Evolutionary conservation across 1,284 basidiomycete genomes (phyloP).

Genomic region (Boletus albobrunnescens): DNA sequence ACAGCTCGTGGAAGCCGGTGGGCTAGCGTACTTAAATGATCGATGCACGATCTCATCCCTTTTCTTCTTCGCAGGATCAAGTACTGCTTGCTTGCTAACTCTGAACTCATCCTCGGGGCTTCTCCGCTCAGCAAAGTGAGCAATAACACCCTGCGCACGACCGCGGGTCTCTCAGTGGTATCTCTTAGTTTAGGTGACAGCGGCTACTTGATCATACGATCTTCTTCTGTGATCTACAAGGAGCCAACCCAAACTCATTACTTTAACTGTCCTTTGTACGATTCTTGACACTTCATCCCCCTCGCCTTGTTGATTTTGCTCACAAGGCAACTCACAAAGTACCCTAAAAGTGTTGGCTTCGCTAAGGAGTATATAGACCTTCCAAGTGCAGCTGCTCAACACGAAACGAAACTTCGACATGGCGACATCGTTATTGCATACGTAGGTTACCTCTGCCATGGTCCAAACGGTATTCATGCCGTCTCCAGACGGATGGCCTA

Average conservation of each 20-base stretch:
- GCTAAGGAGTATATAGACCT: conserved; percentile 49
- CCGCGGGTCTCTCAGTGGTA: conserved; percentile 3
- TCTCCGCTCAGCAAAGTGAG: conserved; percentile 78
- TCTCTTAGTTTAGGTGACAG: conserved; percentile 75
- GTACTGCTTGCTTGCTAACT: conserved; percentile 79
- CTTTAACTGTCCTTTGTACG: conserved; percentile 69
- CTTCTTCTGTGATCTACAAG: conserved; percentile 58
- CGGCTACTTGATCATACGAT: conserved; percentile 76
- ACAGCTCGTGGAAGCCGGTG: conserved; percentile 68
- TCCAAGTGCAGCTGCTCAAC: conserved; percentile 64
- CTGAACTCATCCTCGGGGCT: conserved; percentile 73
- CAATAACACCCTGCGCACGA: neutral
- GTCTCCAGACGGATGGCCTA: conserved; percentile 74
- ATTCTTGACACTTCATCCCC: neutral
- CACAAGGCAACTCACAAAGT: conserved; percentile 65
- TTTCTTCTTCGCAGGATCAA: conserved; percentile 57
- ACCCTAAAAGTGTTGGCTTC: conserved; percentile 48
- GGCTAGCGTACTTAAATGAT: conserved; percentile 20
- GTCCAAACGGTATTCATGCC: conserved; percentile 10
- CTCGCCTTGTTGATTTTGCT: conserved; percentile 3
- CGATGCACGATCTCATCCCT: neutral
- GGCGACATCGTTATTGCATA: conserved; percentile 72
- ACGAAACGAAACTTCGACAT: conserved; percentile 62
- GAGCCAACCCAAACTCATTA: conserved; percentile 72
- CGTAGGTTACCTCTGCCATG: conserved; percentile 39